Evolutionary conservation across 2,329 filamentous ascomycete species (phyloP), one percentile per base, ranked within the genome.

Genomic region (Penicillium sp.): DNA sequence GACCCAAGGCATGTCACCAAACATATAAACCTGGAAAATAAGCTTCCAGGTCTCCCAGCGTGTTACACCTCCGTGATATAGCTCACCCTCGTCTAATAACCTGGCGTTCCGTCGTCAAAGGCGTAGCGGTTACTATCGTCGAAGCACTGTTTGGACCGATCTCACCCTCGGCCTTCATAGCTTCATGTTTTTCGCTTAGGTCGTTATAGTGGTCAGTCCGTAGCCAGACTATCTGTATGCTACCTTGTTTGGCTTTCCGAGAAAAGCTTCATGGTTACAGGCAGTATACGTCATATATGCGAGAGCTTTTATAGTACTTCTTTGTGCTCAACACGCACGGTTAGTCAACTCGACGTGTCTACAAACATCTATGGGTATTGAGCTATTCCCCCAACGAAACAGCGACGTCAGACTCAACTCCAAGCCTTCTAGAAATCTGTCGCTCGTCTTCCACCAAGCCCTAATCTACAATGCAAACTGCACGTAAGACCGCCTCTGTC

Each of bases 401-500:
- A 24, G 22, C 22, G 2, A 24, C 7, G 22, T 24, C 6, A 24
- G 22, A 7, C 22, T 24, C 22, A 24, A 24, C 22, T 24, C 2
- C 22, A 24, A 24, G 22, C 22, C 22, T 24, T 24, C 22, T 24
- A 5, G 22, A 24, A 24, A 24, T 24, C 22, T 24, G 22, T 24
- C 5, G 22, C 26, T 26, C 8, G 26, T 26, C 26, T 26, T 26
- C 26, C 26, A 26, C 26, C 32, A n/a, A 10, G 31, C 29, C 13
- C 29, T 32, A 21, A 42, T 53, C 43, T 45, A 46, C 42, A 41
- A 10, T 33, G 7, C 29, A 41, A 15, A 13, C 43, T 40, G 37
- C 45, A 28, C n/a, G 37, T 50, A 31, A 54, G 38, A 37, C 31
- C 13, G 9, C 9, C 22, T 13, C 12, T 17, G 19, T 12, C 19